These are phyloP conservation scores for Penicillium nucicola DNA, from an alignment of 495 filamentous ascomycete species.

Conservation along the genomic window DNA sequence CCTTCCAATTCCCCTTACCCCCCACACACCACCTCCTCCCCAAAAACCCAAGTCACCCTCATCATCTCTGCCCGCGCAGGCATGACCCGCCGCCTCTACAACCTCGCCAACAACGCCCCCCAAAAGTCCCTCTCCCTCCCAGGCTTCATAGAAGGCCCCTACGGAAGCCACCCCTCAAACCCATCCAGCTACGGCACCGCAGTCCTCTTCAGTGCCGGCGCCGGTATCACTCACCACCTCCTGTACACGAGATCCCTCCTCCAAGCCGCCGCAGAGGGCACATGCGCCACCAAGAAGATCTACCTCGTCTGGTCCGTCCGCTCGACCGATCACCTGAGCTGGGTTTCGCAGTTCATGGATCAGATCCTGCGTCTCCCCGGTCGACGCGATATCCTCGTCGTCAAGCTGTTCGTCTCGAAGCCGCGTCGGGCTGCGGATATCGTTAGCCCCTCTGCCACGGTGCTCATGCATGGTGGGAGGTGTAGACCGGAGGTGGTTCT, in stretches of 20 bases:
- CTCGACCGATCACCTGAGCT: slow-evolving; percentile 81
- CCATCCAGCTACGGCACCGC: slow-evolving; percentile 81
- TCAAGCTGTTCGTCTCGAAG: slow-evolving; percentile 87
- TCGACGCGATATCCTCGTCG: slow-evolving; percentile 75
- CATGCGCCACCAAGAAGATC: slow-evolving; percentile 73
- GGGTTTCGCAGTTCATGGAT: slow-evolving; percentile 96
- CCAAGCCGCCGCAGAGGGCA: slow-evolving; percentile 61
- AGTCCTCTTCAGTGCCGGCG: slow-evolving; percentile 80
- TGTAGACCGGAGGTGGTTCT: slow-evolving; percentile 59
- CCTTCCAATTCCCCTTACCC: slow-evolving; percentile 23
- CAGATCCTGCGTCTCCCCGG: slow-evolving; percentile 80
- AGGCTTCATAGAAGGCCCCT: slow-evolving; percentile 79
- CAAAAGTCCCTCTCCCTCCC: slow-evolving; percentile 56
- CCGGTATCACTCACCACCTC: slow-evolving; percentile 87
- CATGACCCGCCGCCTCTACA: slow-evolving; percentile 75
- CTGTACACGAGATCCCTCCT: slow-evolving; percentile 74
- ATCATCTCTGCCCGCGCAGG: slow-evolving; percentile 76
- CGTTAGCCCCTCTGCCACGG: slow-evolving; percentile 72
- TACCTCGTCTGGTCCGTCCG: slow-evolving; percentile 90
- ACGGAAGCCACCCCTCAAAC: slow-evolving; percentile 62
- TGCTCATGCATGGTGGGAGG: slow-evolving; percentile 85
- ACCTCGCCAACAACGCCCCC: slow-evolving; percentile 58
- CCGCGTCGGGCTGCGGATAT: slow-evolving; percentile 63
- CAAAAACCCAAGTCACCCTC: slow-evolving; percentile 65
- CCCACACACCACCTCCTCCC: slow-evolving; percentile 18